Evolutionary conservation across 2,329 filamentous ascomycete genomes (phyloP), one percentile per base, ranked within the genome.

Genomic region (Colletotrichum lupini): DNA sequence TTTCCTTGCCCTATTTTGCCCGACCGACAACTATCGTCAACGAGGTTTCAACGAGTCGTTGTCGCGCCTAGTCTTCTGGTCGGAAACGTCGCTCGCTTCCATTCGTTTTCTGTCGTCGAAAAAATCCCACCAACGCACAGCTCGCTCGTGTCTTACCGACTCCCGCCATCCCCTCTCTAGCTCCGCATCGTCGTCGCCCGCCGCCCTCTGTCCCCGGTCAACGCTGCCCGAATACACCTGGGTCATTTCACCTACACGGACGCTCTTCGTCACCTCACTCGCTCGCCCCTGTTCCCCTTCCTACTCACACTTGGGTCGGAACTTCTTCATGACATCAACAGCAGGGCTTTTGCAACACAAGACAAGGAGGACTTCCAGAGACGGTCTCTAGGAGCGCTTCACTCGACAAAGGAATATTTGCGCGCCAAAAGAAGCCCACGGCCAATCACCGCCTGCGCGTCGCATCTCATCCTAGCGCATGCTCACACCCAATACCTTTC

Each of bases 41-140:
- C 60, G 60, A 70, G 46, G 52, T 55, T 24, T 32, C 30, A 35
- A 53, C 24, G 46, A 65, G 60, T 64, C 49, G 58, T 26, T 56
- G n/a, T 70, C 71, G 67, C 70, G 53, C 61, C 60, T 55, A 24
- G 65, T 60, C 14, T 61, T 73, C 42, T 49, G 42, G 19, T 49
- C 67, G 71, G 67, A 71, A 73, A 73, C 71, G 67, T 73, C 71
- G 65, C 67, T 73, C 67, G 67, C 67, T 73, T 73, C 66, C 67
- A 72, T 64, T 49, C 32, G 56, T 71, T 49, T 42, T 73, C 70
- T 65, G 55, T 73, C 55, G 71, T 73, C 61, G 30, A 70, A 42
- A 32, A 35, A 66, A 71, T 73, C 61, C 67, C 71, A 73, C 71
- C 70, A 73, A 71, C 67, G 71, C 57, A 57, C 67, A 73, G 70